A percentile compares a stretch with the other conserved stretches of the same genome.
phyloP scores from a whole-genome alignment of 164 flowering plant genomes.

The Warburgia ugandensis region DNA sequence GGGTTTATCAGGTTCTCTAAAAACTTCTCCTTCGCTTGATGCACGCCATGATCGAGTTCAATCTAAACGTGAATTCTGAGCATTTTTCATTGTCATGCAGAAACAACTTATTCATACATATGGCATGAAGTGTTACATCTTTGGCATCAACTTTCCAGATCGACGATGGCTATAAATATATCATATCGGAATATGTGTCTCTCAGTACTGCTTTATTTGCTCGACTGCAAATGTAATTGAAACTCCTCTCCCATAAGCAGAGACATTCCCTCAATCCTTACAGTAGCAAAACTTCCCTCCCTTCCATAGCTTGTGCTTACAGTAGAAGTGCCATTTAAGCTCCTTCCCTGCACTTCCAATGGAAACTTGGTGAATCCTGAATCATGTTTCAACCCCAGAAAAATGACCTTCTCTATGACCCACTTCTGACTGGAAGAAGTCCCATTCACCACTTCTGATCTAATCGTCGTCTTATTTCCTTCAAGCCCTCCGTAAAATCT shows the following conservation, averaged over 20 bases:
- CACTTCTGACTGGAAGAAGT: conserved; percentile 44
- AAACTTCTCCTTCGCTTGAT: too few relatives aligned
- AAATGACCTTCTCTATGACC: conserved; percentile 42
- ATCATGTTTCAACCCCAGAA: conserved; percentile 38
- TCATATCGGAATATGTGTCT: background rate
- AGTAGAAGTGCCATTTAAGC: background rate
- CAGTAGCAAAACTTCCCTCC: conserved; percentile 11
- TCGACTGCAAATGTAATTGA: conserved; percentile 12
- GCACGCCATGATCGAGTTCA: too few relatives aligned
- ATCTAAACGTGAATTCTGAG: too few relatives aligned
- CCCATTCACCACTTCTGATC: conserved; percentile 44
- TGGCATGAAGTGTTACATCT: too few relatives aligned
- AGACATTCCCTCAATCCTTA: conserved; percentile 27
- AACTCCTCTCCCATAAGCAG: conserved; percentile 41
- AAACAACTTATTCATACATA: too few relatives aligned
- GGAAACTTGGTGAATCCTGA: background rate
- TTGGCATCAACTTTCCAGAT: too few relatives aligned
- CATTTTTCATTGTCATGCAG: too few relatives aligned
- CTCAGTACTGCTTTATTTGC: background rate
- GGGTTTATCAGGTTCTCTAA: too few relatives aligned
- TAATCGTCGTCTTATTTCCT: conserved; percentile 19
- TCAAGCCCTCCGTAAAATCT: conserved; percentile 22
- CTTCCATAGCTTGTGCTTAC: conserved; percentile 4
- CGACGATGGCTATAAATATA: too few relatives aligned
- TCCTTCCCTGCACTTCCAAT: background rate